phyloP scores from a whole-genome alignment of 2,329 filamentous ascomycete species.

The Penicillium sclerotigenum region DNA sequence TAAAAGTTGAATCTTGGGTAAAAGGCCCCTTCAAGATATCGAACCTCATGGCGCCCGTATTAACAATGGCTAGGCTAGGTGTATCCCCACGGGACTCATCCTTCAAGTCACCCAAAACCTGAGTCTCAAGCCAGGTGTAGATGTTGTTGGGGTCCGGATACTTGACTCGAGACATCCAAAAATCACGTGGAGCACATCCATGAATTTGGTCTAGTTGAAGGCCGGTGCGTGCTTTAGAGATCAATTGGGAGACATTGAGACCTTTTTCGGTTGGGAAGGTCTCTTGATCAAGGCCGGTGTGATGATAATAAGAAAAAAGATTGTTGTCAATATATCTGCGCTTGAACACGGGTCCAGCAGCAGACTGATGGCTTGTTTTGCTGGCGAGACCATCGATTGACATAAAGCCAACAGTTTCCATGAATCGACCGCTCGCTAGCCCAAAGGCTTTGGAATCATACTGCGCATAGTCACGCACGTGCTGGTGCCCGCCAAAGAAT shows the following conservation, averaged over 20 bases:
- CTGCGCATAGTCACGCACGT: conserved; percentile 77
- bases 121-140: conserved; percentile 72
- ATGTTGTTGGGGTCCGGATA: conserved; percentile 74
- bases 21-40: conserved; percentile 93
- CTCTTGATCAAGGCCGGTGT: conserved; percentile 67
- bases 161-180: conserved; percentile 77
- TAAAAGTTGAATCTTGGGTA: conserved; percentile 80
- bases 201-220: conserved; percentile 70
- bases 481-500: conserved; percentile 87
- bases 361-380: conserved; percentile 30
- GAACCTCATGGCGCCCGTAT: conserved; percentile 89
- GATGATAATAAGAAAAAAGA: conserved; percentile 75
- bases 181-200: conserved; percentile 77
- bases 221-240: conserved; percentile 64
- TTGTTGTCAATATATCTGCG: conserved; percentile 94
- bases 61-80: conserved; percentile 69
- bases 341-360: conserved; percentile 57
- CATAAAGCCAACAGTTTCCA: conserved; percentile 94
- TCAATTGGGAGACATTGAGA: conserved; percentile 66
- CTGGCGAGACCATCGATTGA: conserved; percentile 68
- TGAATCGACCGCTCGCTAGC: conserved; percentile 83
- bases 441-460: conserved; percentile 78
- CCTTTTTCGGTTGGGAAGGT: conserved; percentile 77
- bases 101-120: conserved; percentile 68
- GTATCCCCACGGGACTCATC: conserved; percentile 58